Evolutionary conservation across 2,329 filamentous ascomycete species (phyloP), one percentile per base, ranked within the genome.

Genomic region (Diplodia seriata): DNA sequence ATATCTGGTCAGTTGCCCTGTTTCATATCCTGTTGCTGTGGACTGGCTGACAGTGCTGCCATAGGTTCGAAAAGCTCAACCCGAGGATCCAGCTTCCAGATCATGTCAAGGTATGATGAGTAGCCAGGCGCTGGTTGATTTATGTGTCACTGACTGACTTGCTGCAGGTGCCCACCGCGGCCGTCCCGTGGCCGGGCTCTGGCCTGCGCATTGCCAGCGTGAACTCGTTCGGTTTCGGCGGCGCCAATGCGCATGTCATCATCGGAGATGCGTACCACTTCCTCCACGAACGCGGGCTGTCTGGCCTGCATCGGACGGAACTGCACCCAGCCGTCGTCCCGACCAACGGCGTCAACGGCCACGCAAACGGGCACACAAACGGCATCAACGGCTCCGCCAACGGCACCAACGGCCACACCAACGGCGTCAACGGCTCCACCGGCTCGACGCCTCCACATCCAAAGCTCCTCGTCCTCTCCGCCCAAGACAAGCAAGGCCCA

Each of bases 181-280:
- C 29, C 36, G 63, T 33, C 15, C 70, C 70, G 33, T 70, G 70
- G 70, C 71, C 63, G 1, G 20, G 14, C 12, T 1, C 53, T 12
- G 61, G 50, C 4, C 2, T 68, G 8, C 56, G 72, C 8, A 68
- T 72, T 11, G 70, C 70, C 18, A 68, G 67, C 14, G 68, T 73
- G 2, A 73, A 73, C 49, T 70, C 68, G 0, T 74, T 74, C 40
- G 74, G 74, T 0, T 75, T 72, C 56, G 73, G 73, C 31, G 73
- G 73, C 1, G 68, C 73, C 6, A 74, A 75, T 53, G 74, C 72
- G 11, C 76, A 77, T 69, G 70, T 75, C 0, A 71, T 77, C 20
- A 70, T 75, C 55, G 70, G 64, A 2, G 54, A 57, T 15, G 54
- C 54, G 3, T 36, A 36, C 29, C 12, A 38, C 53, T 56, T 36